A percentile compares a stretch with the other conserved stretches of the same genome.
Conservation (phyloP, 202 grass and related monocot genomes). For the Schoenoplectus tabernaemontani region DNA sequence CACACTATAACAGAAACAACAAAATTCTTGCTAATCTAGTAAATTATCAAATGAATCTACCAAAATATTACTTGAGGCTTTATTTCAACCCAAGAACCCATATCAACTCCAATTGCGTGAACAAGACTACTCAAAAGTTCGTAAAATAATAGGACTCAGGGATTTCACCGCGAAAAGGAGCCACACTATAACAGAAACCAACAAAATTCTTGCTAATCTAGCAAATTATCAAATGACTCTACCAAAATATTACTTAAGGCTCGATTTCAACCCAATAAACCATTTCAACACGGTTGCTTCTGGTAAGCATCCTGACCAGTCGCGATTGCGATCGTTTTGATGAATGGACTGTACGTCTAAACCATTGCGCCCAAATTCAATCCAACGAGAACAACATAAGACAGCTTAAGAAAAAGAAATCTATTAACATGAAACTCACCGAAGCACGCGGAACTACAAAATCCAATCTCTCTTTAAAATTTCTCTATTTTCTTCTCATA, state of each 20-base stretch:
- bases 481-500: conserved; percentile 5
- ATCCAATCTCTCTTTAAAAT: neutral
- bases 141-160: too few relatives aligned
- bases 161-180: too few relatives aligned
- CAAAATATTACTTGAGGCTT: neutral
- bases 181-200: neutral
- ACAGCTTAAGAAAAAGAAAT: neutral
- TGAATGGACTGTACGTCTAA: too few relatives aligned
- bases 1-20: neutral
- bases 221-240: neutral
- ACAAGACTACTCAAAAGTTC: neutral
- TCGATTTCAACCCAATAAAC: neutral
- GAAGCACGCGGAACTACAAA: neutral
- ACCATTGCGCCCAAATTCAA: neutral
- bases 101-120: neutral
- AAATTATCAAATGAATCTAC: neutral
- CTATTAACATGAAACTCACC: conserved; percentile 1
- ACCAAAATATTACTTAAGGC: neutral
- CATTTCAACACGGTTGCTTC: neutral
- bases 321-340: too few relatives aligned
- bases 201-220: neutral
- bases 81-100: neutral
- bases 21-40: neutral
- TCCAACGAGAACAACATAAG: neutral
- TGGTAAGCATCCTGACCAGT: too few relatives aligned